These are phyloP conservation scores for Anastatica hierochuntica DNA, from an alignment of 345 rosid genomes.

Conservation along the genomic window DNA sequence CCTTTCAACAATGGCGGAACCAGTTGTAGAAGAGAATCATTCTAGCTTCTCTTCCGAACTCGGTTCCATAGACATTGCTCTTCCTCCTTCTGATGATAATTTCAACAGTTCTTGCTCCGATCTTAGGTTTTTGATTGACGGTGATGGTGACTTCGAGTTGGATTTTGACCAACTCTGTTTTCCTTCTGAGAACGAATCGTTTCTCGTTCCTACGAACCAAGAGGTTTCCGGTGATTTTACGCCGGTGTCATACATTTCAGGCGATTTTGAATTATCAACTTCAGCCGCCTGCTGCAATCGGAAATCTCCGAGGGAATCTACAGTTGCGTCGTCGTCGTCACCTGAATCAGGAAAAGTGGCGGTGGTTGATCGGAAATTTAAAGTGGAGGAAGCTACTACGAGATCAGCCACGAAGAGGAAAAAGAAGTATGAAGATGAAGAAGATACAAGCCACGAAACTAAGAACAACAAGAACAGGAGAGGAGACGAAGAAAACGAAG, in stretches of 20 bases:
- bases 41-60: conserved; percentile 19
- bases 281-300: conserved; percentile 9
- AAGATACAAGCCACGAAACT: conserved; percentile 34
- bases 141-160: conserved; percentile 49
- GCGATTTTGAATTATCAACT: conserved; percentile 18
- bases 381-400: conserved; percentile 31
- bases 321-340: conserved; percentile 26
- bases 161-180: conserved; percentile 49
- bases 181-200: conserved; percentile 44
- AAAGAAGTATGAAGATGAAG: conserved; percentile 42
- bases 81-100: conserved; percentile 64
- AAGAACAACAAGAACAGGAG: conserved; percentile 37
- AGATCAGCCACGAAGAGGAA: conserved; percentile 40
- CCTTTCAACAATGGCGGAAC: conserved; percentile 28
- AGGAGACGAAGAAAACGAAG: conserved; percentile 23
- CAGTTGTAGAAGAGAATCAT: conserved; percentile 19
- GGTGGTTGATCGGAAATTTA: conserved; percentile 40
- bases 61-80: conserved; percentile 37
- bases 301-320: conserved; percentile 19
- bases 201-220: conserved; percentile 28
- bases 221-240: conserved; percentile 19
- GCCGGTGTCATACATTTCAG: conserved; percentile 27
- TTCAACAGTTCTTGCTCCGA: conserved; percentile 29
- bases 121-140: conserved; percentile 38
- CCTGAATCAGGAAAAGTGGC: conserved; percentile 31